A percentile compares a stretch with the other conserved stretches of the same genome.
These are phyloP conservation scores for Boletus sp. DNA, from an alignment of 1,284 basidiomycete genomes.

Conservation along the genomic window DNA sequence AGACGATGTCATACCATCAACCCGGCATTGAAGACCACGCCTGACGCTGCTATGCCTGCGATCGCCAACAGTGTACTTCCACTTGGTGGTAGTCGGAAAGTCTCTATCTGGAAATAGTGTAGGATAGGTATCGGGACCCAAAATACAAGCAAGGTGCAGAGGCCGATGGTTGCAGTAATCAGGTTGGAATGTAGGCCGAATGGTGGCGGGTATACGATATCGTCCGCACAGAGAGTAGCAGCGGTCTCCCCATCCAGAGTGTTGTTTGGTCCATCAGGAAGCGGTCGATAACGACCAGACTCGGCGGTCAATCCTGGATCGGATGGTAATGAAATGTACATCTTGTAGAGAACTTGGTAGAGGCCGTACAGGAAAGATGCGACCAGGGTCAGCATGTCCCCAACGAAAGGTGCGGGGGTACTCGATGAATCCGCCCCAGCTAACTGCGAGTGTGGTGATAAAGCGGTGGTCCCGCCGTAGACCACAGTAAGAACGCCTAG, in stretches of 20 bases:
- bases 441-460: conserved; percentile 18
- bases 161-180: conserved; percentile 64
- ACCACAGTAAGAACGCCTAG: conserved; percentile 69
- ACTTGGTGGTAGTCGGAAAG: conserved; percentile 56
- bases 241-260: conserved; percentile 17
- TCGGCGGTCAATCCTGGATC: conserved; percentile 48
- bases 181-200: conserved; percentile 79
- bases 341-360: conserved; percentile 82
- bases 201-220: conserved; percentile 52
- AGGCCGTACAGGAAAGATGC: conserved; percentile 64
- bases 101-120: conserved; percentile 54
- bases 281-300: conserved; percentile 39
- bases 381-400: conserved; percentile 66
- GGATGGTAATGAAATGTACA: conserved; percentile 61
- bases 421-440: conserved; percentile 15
- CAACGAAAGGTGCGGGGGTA: conserved; percentile 59
- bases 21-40: conserved; percentile 70
- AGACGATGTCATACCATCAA: conserved; percentile 56
- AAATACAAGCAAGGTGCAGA: conserved; percentile 60
- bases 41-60: conserved; percentile 57
- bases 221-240: conserved; percentile 17
- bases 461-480: conserved; percentile 60
- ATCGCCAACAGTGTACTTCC: conserved; percentile 45
- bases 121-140: conserved; percentile 72
- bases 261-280: conserved; percentile 36